A percentile compares a stretch with the other conserved stretches of the same genome.
phyloP scores from a whole-genome alignment of 2,329 filamentous ascomycete genomes.

The Blumeria graminis region DNA sequence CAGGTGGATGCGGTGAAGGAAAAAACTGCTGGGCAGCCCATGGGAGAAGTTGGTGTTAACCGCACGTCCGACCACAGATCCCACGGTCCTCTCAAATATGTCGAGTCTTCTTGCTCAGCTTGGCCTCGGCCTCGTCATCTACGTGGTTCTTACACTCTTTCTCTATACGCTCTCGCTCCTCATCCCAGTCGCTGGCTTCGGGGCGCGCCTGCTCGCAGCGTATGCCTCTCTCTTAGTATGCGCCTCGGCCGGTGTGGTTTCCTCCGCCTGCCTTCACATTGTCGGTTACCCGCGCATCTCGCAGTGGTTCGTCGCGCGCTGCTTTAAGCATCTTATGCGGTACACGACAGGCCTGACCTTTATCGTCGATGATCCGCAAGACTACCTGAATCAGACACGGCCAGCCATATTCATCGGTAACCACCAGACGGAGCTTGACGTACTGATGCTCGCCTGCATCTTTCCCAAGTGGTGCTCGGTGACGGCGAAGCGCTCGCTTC shows the following conservation, averaged over 20 bases:
- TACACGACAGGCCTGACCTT: conserved; percentile 57
- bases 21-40: too few relatives aligned
- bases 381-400: conserved; percentile 29
- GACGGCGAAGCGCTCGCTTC: conserved; percentile 71
- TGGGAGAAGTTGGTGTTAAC: too few relatives aligned
- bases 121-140: conserved; percentile 25
- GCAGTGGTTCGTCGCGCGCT: conserved; percentile 63
- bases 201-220: conserved; percentile 40
- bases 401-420: conserved; percentile 85
- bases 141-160: conserved; percentile 24
- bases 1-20: too few relatives aligned
- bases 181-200: conserved; percentile 37
- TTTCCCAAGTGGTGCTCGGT: conserved; percentile 85
- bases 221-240: conserved; percentile 36
- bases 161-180: conserved; percentile 39
- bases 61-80: too few relatives aligned
- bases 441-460: conserved; percentile 68
- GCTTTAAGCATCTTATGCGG: conserved; percentile 61
- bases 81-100: conserved; percentile 4
- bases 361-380: conserved; percentile 40
- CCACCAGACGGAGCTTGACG: conserved; percentile 90
- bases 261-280: conserved; percentile 45
- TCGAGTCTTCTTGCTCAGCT: conserved; percentile 13
- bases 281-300: conserved; percentile 49
- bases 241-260: conserved; percentile 51